Conservation (phyloP, 495 filamentous ascomycete genomes). For the Talaromyces trachyspermus region DNA sequence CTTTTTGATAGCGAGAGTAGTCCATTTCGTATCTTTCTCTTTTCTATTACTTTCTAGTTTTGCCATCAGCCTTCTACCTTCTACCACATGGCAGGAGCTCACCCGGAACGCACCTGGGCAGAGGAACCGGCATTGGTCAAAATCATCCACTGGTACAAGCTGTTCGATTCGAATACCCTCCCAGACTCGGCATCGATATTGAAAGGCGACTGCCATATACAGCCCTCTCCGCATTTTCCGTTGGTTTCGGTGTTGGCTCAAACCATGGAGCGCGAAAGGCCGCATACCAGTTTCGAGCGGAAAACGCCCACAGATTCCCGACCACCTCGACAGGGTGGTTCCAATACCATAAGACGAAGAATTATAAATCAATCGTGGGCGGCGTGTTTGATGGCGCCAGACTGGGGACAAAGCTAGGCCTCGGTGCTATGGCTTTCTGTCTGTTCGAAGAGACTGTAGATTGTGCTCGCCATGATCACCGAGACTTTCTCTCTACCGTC, state of each 20-base stretch:
- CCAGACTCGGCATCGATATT: conserved; percentile 59
- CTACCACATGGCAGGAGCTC: conserved; percentile 3
- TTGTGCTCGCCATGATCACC: conserved; percentile 54
- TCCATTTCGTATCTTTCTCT: no score
- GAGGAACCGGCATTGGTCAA: conserved; percentile 21
- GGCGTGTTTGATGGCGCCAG: conserved; percentile 69
- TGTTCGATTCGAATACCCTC: conserved; percentile 37
- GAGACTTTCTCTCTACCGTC: conserved; percentile 67
- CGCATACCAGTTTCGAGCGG: conserved; percentile 77
- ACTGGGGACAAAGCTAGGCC: conserved; percentile 62
- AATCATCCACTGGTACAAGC: conserved; percentile 32
- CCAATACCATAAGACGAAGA: conserved; percentile 95
- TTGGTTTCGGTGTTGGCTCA: conserved; percentile 63
- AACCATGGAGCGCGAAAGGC: conserved; percentile 65
- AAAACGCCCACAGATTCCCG: conserved; percentile 90
- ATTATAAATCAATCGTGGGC: conserved; percentile 71
- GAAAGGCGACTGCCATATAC: conserved; percentile 57
- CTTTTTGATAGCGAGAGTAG: no score
- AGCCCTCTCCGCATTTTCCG: conserved; percentile 47
- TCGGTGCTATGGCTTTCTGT: conserved; percentile 61
- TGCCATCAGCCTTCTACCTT: background rate
- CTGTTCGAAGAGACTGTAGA: conserved; percentile 80
- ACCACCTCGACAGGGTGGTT: conserved; percentile 81
- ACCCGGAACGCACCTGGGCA: conserved; percentile 15
- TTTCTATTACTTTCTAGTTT: no score